These are phyloP conservation scores for Magnolia kwangsiensis DNA, from an alignment of 164 flowering plant genomes.

Conservation along the genomic window DNA sequence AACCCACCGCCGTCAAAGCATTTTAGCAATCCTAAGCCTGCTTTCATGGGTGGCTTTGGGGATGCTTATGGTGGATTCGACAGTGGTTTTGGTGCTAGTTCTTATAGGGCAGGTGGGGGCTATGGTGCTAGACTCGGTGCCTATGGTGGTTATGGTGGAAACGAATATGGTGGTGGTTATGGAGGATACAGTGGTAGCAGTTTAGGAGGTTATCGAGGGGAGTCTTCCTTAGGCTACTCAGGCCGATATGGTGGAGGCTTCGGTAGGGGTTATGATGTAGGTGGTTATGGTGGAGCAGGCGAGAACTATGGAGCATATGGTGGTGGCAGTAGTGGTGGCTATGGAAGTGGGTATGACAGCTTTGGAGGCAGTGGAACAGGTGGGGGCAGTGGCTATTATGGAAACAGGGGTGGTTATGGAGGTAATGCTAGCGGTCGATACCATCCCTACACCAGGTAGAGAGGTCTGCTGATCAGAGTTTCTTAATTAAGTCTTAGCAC, in stretches of 20 bases:
- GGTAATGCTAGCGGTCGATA: conserved; percentile 44
- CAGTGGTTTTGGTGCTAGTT: conserved; percentile 42
- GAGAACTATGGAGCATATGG: conserved; percentile 57
- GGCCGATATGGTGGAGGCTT: conserved; percentile 58
- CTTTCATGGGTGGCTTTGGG: conserved; percentile 55
- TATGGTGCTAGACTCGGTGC: conserved; percentile 55
- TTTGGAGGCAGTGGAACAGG: conserved; percentile 46
- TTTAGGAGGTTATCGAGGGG: conserved; percentile 57
- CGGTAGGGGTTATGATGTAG: conserved; percentile 57
- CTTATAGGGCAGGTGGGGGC: conserved; percentile 57
- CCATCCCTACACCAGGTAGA: conserved; percentile 68
- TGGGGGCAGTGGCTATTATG: conserved; percentile 42
- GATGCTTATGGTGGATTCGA: conserved; percentile 65
- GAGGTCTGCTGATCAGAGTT: not conserved
- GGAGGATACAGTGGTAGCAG: conserved; percentile 61
- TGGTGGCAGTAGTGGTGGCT: conserved; percentile 31
- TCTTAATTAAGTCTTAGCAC: not conserved
- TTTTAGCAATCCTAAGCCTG: conserved; percentile 43
- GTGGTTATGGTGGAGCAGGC: conserved; percentile 55
- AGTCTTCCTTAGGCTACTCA: conserved; percentile 57
- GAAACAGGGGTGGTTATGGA: conserved; percentile 54
- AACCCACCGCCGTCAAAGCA: conserved; percentile 58
- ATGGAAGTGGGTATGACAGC: conserved; percentile 43
- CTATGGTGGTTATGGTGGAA: conserved; percentile 55
- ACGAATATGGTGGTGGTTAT: conserved; percentile 50